Conservation (phyloP, 139 green algal species). For the Coelastrella sp. region DNA sequence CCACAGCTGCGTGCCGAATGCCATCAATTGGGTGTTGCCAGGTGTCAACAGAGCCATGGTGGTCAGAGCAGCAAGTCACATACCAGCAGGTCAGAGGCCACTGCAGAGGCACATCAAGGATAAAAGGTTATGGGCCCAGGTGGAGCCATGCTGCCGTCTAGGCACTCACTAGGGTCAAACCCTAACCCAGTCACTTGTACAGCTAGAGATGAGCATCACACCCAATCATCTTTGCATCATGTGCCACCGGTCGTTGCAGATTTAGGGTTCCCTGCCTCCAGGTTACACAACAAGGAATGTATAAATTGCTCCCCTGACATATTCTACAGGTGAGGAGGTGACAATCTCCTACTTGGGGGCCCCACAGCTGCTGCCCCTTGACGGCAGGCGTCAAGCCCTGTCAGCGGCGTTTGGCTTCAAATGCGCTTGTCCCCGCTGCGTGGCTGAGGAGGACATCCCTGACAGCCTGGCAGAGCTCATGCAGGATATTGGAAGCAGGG, state of each 20-base stretch:
- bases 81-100: neutral
- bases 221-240: neutral
- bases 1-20: conserved; percentile 30
- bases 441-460: conserved; percentile 3
- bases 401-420: conserved; percentile 9
- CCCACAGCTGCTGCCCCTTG: conserved; percentile 41
- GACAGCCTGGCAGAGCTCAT: conserved; percentile 1
- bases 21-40: conserved; percentile 41
- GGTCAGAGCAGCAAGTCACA: conserved; percentile 22
- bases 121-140: neutral
- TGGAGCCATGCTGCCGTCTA: too few relatives aligned
- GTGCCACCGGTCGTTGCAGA: neutral
- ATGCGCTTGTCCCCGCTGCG: neutral
- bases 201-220: too few relatives aligned
- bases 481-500: conserved; percentile 38
- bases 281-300: too few relatives aligned
- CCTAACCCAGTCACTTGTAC: too few relatives aligned
- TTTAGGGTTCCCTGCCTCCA: neutral
- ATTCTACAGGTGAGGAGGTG: neutral
- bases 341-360: conserved; percentile 26
- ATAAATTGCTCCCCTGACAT: neutral
- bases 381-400: neutral
- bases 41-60: conserved; percentile 12
- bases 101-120: neutral
- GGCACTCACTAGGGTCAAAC: too few relatives aligned